Evolutionary conservation across 306 rosid genomes (phyloP), one percentile per base, ranked within the genome.

Genomic region (Hippophae tibetana): DNA sequence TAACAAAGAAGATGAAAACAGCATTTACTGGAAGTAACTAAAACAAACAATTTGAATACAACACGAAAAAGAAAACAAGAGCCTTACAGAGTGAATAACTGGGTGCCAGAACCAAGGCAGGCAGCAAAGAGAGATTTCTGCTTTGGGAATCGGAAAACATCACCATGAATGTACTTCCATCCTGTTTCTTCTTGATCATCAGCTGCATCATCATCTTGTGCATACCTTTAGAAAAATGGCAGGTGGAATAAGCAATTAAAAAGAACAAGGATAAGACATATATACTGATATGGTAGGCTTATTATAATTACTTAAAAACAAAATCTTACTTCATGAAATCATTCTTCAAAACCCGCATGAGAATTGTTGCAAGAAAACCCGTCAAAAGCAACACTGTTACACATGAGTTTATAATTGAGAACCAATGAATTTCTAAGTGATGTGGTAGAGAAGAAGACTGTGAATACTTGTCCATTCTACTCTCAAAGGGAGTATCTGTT

Each of bases 181-280:
- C 97, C 97, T 0, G 97, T 90, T 76, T 90, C 95, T 78, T 90
- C 97, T 71, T 90, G 97, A 69, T 90, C 97, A 81, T 90, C 96
- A 52, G 88, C 96, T 59, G 95, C 90, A 81, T 87, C 97, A 75
- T 90, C 97, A 66, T 90, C 97, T 82, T 90, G 96, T 9, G 95
- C 97, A 66, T 90, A 87, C 82, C 97, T 87, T 62, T 62, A 57
- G 56, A 53, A 56, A 58, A 31, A 3, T 53, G 41, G 54, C n/a
- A 27, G 7, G 14, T 12, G 48, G 7, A 10, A 12, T 64, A 45
- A 51, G 64, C 43, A 43, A 47, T 52, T 25, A 38, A 57, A 53
- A 14, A 60, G 38, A 13, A 60, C 61, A 47, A 65, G 6, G 63
- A 58, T 53, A 55, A 44, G 42, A 58, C 23, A 40, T 8, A 49